Base-by-base conservation (phyloP, 1,284 basidiomycete genomes). In the Afroboletus lepidellus region DNA sequence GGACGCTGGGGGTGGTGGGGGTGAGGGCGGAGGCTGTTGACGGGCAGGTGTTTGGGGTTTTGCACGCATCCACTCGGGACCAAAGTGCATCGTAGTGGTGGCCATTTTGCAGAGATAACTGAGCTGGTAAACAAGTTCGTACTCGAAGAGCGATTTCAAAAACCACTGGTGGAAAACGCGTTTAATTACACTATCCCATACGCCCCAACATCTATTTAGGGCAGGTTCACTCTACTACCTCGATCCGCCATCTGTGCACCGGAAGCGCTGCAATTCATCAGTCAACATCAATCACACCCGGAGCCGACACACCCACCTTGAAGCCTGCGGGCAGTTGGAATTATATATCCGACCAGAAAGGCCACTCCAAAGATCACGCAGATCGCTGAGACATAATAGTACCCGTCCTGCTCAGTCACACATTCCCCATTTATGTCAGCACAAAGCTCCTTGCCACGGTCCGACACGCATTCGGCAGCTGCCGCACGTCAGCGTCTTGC, bases 401-500 rank as follows among this genome's bases (percentile, higher is more conserved):
- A 99, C 2, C 97, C 96, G 69, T 99, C 97, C 27, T 82, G 80
- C 65, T 91, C 83, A 1, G 88, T 91, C 45, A 87, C 72, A 70
- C 97, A 99, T 42, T 77, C 71, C 1, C 97, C 96, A 12, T 82
- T 86, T 25, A 91, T 76, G 1, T 85, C 81, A 9, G 78, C 74
- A 70, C 97, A 99, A 2, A 78, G 73, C 1, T 81, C 76, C 66
- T 94, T 96, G 23, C 95, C 97, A 46, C 85, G 83, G 20, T 97
- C 94, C 12, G 91, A 90, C 24, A 94, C 88, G 70, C 94, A 97
- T 70, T 97, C 94, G 11, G 79, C 73, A 15, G 85, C 90, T 89
- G 50, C 23, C 43, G 21, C 56, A 38, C 57, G 41, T 63, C 30
- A 63, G 59, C 23, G 36, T 29, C 29, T 20, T 36, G 0, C 38